Evolutionary conservation across 768 basidiomycete species (phyloP).

Genomic region (Tricholoma hemisulphureum): DNA sequence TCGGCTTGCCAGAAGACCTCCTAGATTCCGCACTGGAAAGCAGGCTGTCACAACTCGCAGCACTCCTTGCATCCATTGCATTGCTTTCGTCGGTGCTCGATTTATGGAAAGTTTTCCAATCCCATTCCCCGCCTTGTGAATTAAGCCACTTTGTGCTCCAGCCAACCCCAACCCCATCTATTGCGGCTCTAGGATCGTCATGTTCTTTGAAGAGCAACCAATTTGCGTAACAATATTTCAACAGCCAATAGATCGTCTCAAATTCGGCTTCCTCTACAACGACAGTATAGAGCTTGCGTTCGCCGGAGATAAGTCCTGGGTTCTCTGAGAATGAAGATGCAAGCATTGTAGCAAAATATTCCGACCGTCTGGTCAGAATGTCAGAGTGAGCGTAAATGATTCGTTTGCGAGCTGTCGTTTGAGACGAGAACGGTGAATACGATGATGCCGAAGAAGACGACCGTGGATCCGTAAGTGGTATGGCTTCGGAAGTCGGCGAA

Average conservation of each 20-base stretch:
- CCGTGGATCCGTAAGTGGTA: conserved; percentile 31
- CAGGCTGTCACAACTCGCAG: conserved; percentile 49
- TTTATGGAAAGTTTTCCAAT: conserved; percentile 64
- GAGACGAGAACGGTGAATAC: conserved; percentile 39
- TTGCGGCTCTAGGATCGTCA: conserved; percentile 66
- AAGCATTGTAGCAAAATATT: conserved; percentile 78
- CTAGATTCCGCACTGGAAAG: conserved; percentile 27
- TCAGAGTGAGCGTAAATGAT: conserved; percentile 78
- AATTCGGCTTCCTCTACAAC: conserved; percentile 80
- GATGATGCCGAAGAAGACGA: conserved; percentile 45
- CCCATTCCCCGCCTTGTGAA: conserved; percentile 56
- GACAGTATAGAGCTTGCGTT: conserved; percentile 60
- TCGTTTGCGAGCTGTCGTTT: conserved; percentile 63
- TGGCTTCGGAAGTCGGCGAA: conserved; percentile 26
- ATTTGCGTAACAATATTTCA: conserved; percentile 76
- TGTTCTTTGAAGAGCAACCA: conserved; percentile 68
- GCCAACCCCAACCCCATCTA: conserved; percentile 66
- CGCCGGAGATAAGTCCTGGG: conserved; percentile 35
- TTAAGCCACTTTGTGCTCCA: conserved; percentile 61
- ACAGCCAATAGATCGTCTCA: conserved; percentile 73
- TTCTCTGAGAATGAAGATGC: conserved; percentile 70
- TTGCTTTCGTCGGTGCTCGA: conserved; percentile 34
- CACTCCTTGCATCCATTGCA: conserved; percentile 13
- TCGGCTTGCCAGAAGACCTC: conserved; percentile 30
- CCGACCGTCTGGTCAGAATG: conserved; percentile 69